phyloP scores from a whole-genome alignment of 2,329 filamentous ascomycete species.

The Blastomyces gilchristii region DNA sequence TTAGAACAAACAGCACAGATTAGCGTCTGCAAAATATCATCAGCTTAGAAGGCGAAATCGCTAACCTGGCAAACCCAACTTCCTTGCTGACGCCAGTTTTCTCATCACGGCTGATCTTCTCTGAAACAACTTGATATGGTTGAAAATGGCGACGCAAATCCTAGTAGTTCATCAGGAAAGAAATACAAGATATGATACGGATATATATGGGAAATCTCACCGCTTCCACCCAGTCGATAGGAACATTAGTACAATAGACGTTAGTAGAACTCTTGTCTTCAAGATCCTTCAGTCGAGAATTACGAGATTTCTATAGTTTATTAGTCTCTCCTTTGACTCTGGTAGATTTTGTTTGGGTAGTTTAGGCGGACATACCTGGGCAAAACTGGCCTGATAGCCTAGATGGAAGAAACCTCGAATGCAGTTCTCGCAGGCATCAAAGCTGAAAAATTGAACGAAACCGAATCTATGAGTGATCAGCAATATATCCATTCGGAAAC shows the following conservation, averaged over 20 bases:
- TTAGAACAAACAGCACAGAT: constrained; percentile 13
- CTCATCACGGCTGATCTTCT: constrained; percentile 86
- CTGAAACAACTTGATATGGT: constrained; percentile 63
- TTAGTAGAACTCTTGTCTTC: constrained; percentile 86
- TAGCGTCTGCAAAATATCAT: constrained; percentile 6
- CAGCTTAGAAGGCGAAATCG: constrained; percentile 13
- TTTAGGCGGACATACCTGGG: constrained; percentile 52
- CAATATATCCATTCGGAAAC: constrained; percentile 11
- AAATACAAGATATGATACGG: constrained; percentile 14
- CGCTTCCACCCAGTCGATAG: constrained; percentile 81
- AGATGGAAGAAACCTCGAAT: constrained; percentile 91
- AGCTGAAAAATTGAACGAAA: constrained; percentile 88
- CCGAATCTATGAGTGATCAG: constrained; percentile 61
- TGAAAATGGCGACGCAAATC: constrained; percentile 56
- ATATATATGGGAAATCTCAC: constrained; percentile 41
- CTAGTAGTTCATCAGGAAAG: constrained; percentile 38
- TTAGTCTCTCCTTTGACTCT: constrained; percentile 21
- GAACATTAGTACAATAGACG: constrained; percentile 94
- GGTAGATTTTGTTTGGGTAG: constrained; percentile 13
- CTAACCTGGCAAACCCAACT: constrained; percentile 89
- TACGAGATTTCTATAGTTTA: constrained; percentile 73
- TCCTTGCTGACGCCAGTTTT: constrained; percentile 83
- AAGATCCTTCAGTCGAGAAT: constrained; percentile 93
- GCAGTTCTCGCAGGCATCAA: constrained; percentile 83
- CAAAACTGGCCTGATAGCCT: constrained; percentile 96